Conservation (phyloP, 495 filamentous ascomycete genomes). For the Elaphomyces granulatus region DNA sequence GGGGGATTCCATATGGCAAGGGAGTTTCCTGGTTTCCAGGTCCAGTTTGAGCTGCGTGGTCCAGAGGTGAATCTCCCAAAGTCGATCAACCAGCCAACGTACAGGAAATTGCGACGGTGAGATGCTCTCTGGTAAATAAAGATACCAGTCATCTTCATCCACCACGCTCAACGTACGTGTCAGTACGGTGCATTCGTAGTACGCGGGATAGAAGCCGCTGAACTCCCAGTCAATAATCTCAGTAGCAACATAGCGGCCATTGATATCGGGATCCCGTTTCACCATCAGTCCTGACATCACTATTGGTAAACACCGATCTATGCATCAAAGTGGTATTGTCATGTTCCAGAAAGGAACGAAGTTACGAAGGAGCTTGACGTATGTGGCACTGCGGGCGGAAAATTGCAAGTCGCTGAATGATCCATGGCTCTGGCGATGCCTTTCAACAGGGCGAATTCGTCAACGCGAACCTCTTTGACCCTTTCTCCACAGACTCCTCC, state of each 20-base stretch:
- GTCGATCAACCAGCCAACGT: constrained; percentile 21
- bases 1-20: too few relatives aligned
- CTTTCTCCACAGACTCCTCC: constrained; percentile 22
- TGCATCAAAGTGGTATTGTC: constrained; percentile 4
- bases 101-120: constrained; percentile 11
- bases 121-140: constrained; percentile 16
- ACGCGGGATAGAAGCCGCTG: constrained; percentile 22
- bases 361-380: constrained; percentile 18
- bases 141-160: constrained; percentile 22
- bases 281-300: constrained; percentile 25
- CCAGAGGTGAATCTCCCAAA: constrained; percentile 17
- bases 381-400: constrained; percentile 15
- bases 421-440: constrained; percentile 14
- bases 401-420: constrained; percentile 23
- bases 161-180: constrained; percentile 15
- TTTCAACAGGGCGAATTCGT: constrained; percentile 12
- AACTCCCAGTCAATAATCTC: constrained; percentile 24
- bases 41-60: constrained; percentile 4
- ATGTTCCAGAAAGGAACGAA: constrained; percentile 12
- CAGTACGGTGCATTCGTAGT: constrained; percentile 19
- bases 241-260: constrained; percentile 16
- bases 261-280: constrained; percentile 10
- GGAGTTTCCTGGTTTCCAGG: too few relatives aligned
- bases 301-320: constrained; percentile 25
- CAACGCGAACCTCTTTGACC: constrained; percentile 15